phyloP scores from a whole-genome alignment of 1,284 basidiomycete species.

The Butyriboletus appendiculatus region DNA sequence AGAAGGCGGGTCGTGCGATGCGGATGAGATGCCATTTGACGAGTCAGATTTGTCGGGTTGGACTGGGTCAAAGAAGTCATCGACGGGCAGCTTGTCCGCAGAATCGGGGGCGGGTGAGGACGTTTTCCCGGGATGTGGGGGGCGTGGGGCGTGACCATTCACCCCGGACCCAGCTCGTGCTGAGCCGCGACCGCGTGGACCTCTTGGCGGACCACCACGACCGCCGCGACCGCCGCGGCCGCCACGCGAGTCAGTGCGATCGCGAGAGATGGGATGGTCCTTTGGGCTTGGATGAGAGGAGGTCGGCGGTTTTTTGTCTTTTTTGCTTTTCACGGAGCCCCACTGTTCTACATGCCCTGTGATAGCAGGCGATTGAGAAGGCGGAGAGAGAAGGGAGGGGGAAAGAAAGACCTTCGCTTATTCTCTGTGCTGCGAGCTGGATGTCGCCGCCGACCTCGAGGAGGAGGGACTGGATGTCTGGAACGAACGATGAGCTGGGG shows the following conservation, averaged over 20 bases:
- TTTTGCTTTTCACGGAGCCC: slow-evolving; percentile 86
- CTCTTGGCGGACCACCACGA: slow-evolving; percentile 59
- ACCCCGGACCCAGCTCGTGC: slow-evolving; percentile 43
- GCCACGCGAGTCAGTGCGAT: slow-evolving; percentile 62
- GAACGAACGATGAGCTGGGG: slow-evolving; percentile 5
- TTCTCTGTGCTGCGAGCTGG: slow-evolving; percentile 72
- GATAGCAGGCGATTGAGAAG: slow-evolving; percentile 8
- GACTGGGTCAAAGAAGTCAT: slow-evolving; percentile 20
- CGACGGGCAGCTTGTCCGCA: slow-evolving; percentile 17
- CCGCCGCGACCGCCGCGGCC: slow-evolving; percentile 65
- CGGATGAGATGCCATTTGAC: slow-evolving; percentile 15
- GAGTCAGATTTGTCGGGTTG: slow-evolving; percentile 21
- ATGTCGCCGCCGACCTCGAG: slow-evolving; percentile 75
- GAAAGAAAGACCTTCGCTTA: slow-evolving; percentile 69
- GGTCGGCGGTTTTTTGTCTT: slow-evolving; percentile 67
- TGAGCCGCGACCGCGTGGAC: slow-evolving; percentile 57
- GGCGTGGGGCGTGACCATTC: slow-evolving; percentile 35
- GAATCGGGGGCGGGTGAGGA: slow-evolving; percentile 24
- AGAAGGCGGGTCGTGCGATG: slow-evolving; percentile 15
- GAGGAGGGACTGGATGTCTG: slow-evolving; percentile 78
- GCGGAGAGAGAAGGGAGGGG: slow-evolving; percentile 6
- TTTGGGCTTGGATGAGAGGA: slow-evolving; percentile 42
- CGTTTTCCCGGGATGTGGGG: slow-evolving; percentile 25
- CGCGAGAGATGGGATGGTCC: slow-evolving; percentile 44
- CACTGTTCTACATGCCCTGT: slow-evolving; percentile 81